Conservation (phyloP, 495 filamentous ascomycete species). For the Echria macrotheca region DNA sequence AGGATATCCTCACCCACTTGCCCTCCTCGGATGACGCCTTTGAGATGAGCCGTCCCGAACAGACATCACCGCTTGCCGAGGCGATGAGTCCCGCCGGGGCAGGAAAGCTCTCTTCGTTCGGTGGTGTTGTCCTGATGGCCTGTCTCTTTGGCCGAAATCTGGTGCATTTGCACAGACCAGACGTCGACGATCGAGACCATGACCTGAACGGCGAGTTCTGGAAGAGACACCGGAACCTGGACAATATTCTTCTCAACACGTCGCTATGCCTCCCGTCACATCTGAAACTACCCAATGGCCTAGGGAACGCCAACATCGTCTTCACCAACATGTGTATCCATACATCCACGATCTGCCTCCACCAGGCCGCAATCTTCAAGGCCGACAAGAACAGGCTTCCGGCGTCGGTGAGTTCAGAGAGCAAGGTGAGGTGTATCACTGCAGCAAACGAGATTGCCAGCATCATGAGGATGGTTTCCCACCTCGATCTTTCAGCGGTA, state of each 20-base stretch:
- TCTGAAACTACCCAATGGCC: slow-evolving; percentile 72
- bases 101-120: slow-evolving; percentile 68
- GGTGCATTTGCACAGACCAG: slow-evolving; percentile 86
- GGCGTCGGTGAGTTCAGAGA: slow-evolving; percentile 71
- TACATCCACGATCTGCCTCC: slow-evolving; percentile 92
- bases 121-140: slow-evolving; percentile 75
- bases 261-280: slow-evolving; percentile 76
- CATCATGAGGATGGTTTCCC: slow-evolving; percentile 92
- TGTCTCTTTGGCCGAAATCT: slow-evolving; percentile 92
- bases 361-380: slow-evolving; percentile 97
- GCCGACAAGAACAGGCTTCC: slow-evolving; percentile 84
- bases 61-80: slow-evolving; percentile 62
- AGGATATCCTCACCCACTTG: slow-evolving; percentile 82
- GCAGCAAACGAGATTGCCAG: slow-evolving; percentile 92
- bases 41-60: slow-evolving; percentile 66
- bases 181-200: slow-evolving; percentile 72
- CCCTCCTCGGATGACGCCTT: slow-evolving; percentile 86
- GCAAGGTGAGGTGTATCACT: slow-evolving; percentile 87
- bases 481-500: slow-evolving; percentile 80
- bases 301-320: slow-evolving; percentile 78
- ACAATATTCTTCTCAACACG: slow-evolving; percentile 84
- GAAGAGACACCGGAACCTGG: slow-evolving; percentile 85
- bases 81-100: slow-evolving; percentile 68
- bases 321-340: slow-evolving; percentile 97
- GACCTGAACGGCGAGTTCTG: slow-evolving; percentile 94